Evolutionary conservation across 768 basidiomycete genomes (phyloP), one percentile per base, ranked within the genome.

Genomic region (Pisolithus microcarpus): DNA sequence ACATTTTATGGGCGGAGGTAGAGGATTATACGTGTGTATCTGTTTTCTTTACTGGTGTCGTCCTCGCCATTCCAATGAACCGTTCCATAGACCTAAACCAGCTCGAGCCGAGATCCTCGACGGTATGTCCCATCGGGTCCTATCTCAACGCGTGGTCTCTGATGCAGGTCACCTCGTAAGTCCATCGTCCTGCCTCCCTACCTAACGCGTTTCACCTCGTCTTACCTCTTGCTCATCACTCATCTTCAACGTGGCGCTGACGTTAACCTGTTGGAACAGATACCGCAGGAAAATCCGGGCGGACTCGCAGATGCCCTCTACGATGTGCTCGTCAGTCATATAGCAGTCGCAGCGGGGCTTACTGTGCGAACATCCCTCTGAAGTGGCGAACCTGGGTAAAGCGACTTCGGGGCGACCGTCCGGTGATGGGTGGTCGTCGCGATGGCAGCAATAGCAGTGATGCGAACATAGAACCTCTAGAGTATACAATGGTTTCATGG

Each of bases 91-190:
- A 52, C 65, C 65, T 1, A 52, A 61, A 24, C 31, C 26, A 3
- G 65, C 66, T 5, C 66, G 55, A 45, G 44, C 48, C 1, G 65
- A 66, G 5, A 68, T 66, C 7, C 42, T 68, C 48, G 59, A 63
- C 24, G 66, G 62, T 2, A 56, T 63, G 1, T 48, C 51, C 26
- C 54, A 61, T 24, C 55, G 50, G n/a, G 26, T 26, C 26, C 26
- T 38, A 19, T 56, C 65, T 13, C 54, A 62, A 31, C 54, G 54
- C 21, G 59, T 55, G 2, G 42, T 66, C 23, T 47, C 48, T 48
- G 66, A 58, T 11, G 58, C 66, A 23, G 66, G 66, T 36, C 65
- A 66, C 49, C 56, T 68, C 13, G 65, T 68, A 38, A 44, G 61
- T 57, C 30, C 31, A 23, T 24, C 40, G 31, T 37, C 31, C 3